Conservation (phyloP, 2,329 filamentous ascomycete species). For the Rugonectria rugulosa region DNA sequence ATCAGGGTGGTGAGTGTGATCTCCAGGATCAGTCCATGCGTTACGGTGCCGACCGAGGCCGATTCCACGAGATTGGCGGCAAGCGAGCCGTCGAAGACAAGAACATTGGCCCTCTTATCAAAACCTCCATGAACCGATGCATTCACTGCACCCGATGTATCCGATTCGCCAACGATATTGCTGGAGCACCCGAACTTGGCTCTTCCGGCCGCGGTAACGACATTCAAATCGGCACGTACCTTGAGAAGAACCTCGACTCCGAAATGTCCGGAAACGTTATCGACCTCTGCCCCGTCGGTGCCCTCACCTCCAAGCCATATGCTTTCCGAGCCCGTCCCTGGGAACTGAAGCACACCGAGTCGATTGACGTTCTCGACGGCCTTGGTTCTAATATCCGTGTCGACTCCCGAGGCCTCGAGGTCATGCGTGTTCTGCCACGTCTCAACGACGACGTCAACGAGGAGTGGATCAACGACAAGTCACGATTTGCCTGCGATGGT, state of each 20-base stretch:
- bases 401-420: conserved; percentile 91
- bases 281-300: conserved; percentile 96
- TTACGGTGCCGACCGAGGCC: conserved; percentile 93
- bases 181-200: conserved; percentile 93
- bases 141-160: conserved; percentile 99
- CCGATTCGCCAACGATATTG: conserved; percentile 96
- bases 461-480: conserved; percentile 99
- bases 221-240: conserved; percentile 96
- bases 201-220: conserved; percentile 96
- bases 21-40: conserved; percentile 99
- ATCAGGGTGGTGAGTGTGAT: conserved; percentile 99
- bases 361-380: conserved; percentile 91
- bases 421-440: conserved; percentile 92
- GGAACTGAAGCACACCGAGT: conserved; percentile 96
- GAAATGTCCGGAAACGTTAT: conserved; percentile 98
- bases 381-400: conserved; percentile 95
- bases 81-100: conserved; percentile 99
- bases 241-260: conserved; percentile 91
- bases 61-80: conserved; percentile 94
- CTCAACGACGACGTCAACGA: conserved; percentile 99
- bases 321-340: conserved; percentile 96
- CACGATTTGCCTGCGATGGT: conserved; percentile 94
- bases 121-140: conserved; percentile 99
- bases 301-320: conserved; percentile 95
- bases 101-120: conserved; percentile 97